Base-by-base conservation (phyloP, 2,329 filamentous ascomycete species). In the Ciborinia camelliae region DNA sequence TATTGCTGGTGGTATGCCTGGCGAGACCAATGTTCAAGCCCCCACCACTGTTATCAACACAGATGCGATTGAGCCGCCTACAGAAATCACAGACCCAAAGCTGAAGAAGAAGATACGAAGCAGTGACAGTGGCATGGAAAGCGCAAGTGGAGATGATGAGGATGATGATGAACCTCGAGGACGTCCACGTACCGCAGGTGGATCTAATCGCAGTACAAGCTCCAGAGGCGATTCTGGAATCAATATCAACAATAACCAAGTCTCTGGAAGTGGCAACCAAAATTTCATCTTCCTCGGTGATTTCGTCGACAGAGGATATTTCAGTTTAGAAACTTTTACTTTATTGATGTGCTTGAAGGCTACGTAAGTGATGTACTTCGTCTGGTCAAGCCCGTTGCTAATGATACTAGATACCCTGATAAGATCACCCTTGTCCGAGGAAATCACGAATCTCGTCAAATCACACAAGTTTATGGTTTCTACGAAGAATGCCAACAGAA, bases 1-100 rank as follows among this genome's bases (percentile, higher is more conserved):
- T 62, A 94, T 99, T 48, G 92, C 94, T 54, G 95, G 95, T 67
- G 95, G 95, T 70, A 97, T 98, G 91, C 95, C 95, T 14, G 92
- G 92, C 73, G 90, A 96, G 72, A 84, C 86, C 47, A 84, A 88
- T 67, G 82, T 87, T 32, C 84, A 92, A 74, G 80, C 85, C 18
- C 89, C 90, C 20, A 87, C 88, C 10, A 86, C 87, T 12, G 84
- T 92, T 69, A 96, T 97, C 75, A 94, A 86, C 60, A 90, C 92
- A n/a, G 90, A 91, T 70, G 92, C 96, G 75, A 88, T 98, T 72
- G 93, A 97, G 77, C 93, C 94, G 4, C 93, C 94, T 1, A 91
- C 89, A 18, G 88, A 90, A 71, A 97, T 97, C 71, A 95, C 88
- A 64, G 88, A 97, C 73, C 91, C 92, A 4, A 95, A 93, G 76